phyloP scores from a whole-genome alignment of 2,329 filamentous ascomycete species.

The Fusarium drepaniforme region DNA sequence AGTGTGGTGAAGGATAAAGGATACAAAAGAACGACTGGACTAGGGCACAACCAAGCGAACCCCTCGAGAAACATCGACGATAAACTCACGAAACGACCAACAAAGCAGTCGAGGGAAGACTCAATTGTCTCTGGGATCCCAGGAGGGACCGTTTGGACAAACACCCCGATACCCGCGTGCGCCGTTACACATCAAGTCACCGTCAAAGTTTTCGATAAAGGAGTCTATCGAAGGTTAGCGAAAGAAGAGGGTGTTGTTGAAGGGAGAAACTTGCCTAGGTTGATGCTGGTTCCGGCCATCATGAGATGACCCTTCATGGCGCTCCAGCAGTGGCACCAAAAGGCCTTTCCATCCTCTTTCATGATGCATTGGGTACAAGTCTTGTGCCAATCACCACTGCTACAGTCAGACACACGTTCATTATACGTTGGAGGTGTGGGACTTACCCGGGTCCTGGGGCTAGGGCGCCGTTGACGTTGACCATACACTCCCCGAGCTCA shows the following conservation, averaged over 20 bases:
- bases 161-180: conserved; percentile 13
- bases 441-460: conserved; percentile 11
- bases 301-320: background rate
- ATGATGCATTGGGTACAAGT: conserved; percentile 32
- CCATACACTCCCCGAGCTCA: conserved; percentile 30
- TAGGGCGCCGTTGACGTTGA: conserved; percentile 26
- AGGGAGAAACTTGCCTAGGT: conserved; percentile 14
- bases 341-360: background rate
- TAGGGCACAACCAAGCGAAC: background rate
- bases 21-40: background rate
- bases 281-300: background rate
- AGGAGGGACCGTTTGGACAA: conserved; percentile 12
- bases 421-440: too few species aligned
- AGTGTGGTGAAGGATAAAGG: conserved; percentile 10
- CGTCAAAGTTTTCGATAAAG: conserved; percentile 23
- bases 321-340: conserved; percentile 27
- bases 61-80: background rate
- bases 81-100: background rate
- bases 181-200: conserved; percentile 25
- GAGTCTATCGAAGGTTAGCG: conserved; percentile 12
- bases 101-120: background rate
- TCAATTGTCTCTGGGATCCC: background rate
- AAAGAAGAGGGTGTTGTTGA: too few species aligned
- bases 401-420: background rate
- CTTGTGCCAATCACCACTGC: conserved; percentile 23